Conservation (phyloP, 2,329 filamentous ascomycete species). For the Myriosclerotinia scirpicola region DNA sequence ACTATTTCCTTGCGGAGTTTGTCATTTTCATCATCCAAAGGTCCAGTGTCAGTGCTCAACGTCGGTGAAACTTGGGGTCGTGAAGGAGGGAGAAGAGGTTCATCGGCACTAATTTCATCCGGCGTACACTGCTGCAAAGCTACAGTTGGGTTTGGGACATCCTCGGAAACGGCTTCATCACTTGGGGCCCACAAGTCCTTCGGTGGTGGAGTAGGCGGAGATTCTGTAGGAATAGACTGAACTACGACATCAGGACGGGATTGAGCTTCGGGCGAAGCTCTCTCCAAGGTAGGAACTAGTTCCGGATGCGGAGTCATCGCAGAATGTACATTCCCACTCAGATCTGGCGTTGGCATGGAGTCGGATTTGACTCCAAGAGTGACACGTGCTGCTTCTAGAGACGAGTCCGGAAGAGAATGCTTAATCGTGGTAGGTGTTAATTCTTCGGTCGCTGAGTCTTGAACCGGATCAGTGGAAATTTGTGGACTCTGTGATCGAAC, state of each 20-base stretch:
- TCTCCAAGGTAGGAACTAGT: conserved; percentile 31
- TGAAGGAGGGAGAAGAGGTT: conserved; percentile 8
- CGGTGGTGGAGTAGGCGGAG: conserved; percentile 48
- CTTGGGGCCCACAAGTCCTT: conserved; percentile 42
- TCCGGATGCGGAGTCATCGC: conserved; percentile 33
- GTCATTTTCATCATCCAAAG: conserved; percentile 62
- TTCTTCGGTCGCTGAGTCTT: conserved; percentile 30
- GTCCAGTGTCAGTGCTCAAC: conserved; percentile 30
- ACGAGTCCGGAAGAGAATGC: conserved; percentile 29
- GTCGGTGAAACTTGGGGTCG: conserved; percentile 29
- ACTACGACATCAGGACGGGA: conserved; percentile 32
- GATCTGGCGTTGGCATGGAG: conserved; percentile 33
- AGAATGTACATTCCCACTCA: conserved; percentile 33
- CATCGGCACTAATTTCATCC: neutral
- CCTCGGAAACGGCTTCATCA: neutral
- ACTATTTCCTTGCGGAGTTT: conserved; percentile 73
- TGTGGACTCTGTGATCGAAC: conserved; percentile 8
- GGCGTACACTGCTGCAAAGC: neutral
- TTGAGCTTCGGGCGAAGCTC: conserved; percentile 32
- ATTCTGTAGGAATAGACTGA: conserved; percentile 40
- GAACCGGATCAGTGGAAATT: conserved; percentile 23
- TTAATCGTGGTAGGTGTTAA: conserved; percentile 35
- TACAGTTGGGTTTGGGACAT: too few relatives aligned
- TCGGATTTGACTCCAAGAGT: conserved; percentile 29
- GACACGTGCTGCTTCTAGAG: conserved; percentile 40